Conservation (phyloP, 345 rosid species). For the Corchorus capsularis region DNA sequence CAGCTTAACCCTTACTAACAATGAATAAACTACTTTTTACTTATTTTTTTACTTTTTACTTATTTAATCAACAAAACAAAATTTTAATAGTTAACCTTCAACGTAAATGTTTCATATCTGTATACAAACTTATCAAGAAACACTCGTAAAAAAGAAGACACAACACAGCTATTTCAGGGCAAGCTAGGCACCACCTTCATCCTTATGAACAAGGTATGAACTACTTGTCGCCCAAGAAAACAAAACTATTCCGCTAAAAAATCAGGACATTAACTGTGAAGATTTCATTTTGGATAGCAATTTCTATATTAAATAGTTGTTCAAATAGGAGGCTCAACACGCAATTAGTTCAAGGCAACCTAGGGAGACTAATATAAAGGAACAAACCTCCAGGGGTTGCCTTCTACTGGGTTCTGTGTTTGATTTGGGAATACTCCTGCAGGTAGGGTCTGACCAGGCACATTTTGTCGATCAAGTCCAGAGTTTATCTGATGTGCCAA, state of each 20-base stretch:
- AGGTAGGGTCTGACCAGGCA: conserved; percentile 50
- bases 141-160: conserved; percentile 1
- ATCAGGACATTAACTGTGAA: not conserved
- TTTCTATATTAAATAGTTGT: not conserved
- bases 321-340: conserved; percentile 15
- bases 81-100: not conserved
- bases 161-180: conserved; percentile 4
- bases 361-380: conserved; percentile 24
- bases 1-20: not conserved
- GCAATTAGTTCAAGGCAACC: conserved; percentile 3
- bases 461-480: conserved; percentile 61
- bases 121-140: not conserved
- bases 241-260: not conserved
- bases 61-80: conserved; percentile 11
- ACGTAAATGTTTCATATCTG: not conserved
- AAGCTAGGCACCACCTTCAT: not conserved
- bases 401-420: conserved; percentile 59
- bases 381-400: conserved; percentile 77
- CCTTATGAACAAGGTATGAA: not conserved
- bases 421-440: conserved; percentile 73
- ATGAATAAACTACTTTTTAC: not conserved
- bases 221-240: not conserved
- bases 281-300: not conserved
- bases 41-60: not conserved
- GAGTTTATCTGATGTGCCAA: conserved; percentile 71